Conservation (phyloP, 2,329 filamentous ascomycete species). For the Colletotrichum siamense region DNA sequence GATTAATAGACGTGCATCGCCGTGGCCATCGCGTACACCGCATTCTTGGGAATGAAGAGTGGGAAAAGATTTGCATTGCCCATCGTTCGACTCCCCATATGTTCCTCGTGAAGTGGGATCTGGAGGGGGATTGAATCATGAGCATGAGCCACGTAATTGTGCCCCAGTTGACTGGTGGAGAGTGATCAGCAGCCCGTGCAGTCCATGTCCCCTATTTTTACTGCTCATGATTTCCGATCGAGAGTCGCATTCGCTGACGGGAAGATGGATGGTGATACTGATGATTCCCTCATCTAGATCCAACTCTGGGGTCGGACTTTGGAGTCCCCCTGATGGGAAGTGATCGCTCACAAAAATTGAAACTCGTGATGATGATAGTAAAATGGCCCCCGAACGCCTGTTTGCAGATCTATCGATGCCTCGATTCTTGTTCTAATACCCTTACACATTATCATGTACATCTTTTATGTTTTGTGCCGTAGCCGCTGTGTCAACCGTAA, state of each 20-base stretch:
- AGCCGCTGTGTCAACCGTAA: not conserved
- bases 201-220: not conserved
- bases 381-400: not conserved
- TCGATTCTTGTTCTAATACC: not conserved
- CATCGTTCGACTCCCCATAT: not conserved
- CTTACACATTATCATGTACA: not conserved
- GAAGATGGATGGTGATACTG: not conserved
- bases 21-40: not conserved
- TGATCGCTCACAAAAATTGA: not conserved
- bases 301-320: not conserved
- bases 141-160: not conserved
- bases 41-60: not conserved
- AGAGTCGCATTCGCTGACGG: not conserved
- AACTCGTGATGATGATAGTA: not conserved
- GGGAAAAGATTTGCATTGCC: not conserved
- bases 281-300: not conserved
- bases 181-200: conserved; percentile 11
- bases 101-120: conserved; percentile 1
- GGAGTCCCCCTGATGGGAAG: not conserved
- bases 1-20: not conserved
- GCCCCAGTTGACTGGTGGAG: not conserved
- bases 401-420: not conserved
- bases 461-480: not conserved
- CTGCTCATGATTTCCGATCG: not conserved
- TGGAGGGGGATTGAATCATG: not conserved